Base-by-base conservation (phyloP, 805 yeast genomes). In the Isabelozyma gotoi region DNA sequence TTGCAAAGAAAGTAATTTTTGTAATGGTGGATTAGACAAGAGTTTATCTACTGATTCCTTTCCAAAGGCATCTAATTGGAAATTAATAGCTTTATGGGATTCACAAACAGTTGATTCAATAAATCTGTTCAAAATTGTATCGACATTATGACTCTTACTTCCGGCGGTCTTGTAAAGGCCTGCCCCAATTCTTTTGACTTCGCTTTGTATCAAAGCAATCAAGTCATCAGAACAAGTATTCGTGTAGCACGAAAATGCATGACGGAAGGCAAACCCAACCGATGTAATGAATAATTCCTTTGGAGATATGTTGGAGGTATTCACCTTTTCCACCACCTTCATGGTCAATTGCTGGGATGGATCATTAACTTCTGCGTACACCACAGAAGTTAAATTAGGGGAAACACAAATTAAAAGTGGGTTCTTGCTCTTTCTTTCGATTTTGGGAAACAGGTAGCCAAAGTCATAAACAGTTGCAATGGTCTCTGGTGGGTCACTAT, bases 11-110 rank as follows among this genome's bases (percentile, higher is more conserved):
- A 88, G 63, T 38, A 89, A 65, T 41, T 85, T 76, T 55, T 88
- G 96, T 41, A 87, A 69, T 1, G 89, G 85, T 1, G 94, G 89
- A 53, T 82, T 83, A 15, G 84, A 83, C 33, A 88, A 65, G 47
- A 88, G 68, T 55, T 84, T 82, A 55, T 88, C 96, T 2, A 85
- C 81, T 39, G 83, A 85, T 43, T 88, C 96, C 42, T 81, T 79
- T 6, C 82, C 76, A 38, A 81, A 79, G 0, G 63, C 59, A 55
- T 85, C 87, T 42, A 88, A 71, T 24, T 82, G 80, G 53, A 88
- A 82, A 54, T 81, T 85, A 47, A 89, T 76, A 0, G 94, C 82
- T n/a, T 82, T 65, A 56, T 88, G 95, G 2, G 84, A 73, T 57
- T 89, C 96, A 42, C 77, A 70, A 14, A 85, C 58, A 2, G 84